Evolutionary conservation across 257 asterid species (phyloP).

Genomic region (Solanum piurae): DNA sequence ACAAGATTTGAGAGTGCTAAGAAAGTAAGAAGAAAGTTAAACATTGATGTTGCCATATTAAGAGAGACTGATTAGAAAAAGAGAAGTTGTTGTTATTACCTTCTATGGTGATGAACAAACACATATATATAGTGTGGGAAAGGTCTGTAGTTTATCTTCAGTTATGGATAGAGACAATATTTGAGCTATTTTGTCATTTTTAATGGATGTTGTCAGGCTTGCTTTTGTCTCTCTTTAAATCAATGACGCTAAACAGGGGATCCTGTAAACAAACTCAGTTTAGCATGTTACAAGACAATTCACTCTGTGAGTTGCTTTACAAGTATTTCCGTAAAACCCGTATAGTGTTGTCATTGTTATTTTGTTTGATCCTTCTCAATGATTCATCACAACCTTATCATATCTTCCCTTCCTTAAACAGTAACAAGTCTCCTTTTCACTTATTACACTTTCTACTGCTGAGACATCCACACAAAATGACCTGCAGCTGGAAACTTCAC

Average conservation of each 20-base stretch:
- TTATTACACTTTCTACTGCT: not conserved
- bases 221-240: too few species aligned
- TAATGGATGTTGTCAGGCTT: too few species aligned
- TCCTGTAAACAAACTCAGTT: constrained; percentile 3
- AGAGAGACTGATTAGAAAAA: not conserved
- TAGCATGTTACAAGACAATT: not conserved
- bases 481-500: not conserved
- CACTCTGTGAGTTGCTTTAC: not conserved
- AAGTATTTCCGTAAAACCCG: not conserved
- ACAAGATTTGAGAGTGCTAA: not conserved
- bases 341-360: not conserved
- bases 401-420: not conserved
- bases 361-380: not conserved
- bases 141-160: not conserved
- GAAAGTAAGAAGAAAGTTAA: not conserved
- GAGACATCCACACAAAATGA: not conserved
- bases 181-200: not conserved
- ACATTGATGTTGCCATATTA: not conserved
- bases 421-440: not conserved
- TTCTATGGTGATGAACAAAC: not conserved
- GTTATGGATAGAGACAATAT: not conserved
- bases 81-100: not conserved
- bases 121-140: not conserved
- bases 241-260: not conserved
- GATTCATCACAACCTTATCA: not conserved